Percentiles rank a stretch among this genome's conserved stretches.
Conservation (phyloP, 345 rosid genomes). For the Garcia nutans region DNA sequence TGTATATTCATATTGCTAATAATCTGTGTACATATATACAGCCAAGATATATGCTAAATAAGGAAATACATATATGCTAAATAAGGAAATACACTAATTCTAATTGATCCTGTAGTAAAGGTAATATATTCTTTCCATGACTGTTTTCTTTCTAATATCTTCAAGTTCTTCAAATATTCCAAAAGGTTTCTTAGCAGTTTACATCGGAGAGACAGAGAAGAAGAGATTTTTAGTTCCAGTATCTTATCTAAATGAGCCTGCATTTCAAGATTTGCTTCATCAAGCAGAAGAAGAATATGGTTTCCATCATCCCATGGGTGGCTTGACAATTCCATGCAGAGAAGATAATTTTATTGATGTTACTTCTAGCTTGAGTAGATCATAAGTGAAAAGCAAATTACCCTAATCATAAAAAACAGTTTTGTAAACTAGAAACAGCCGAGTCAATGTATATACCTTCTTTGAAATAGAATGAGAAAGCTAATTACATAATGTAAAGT, state of each 20-base stretch:
- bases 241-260: conserved; percentile 35
- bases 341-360: neutral
- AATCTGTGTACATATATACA: too few species aligned
- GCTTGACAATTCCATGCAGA: conserved; percentile 9
- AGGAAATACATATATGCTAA: too few species aligned
- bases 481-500: neutral
- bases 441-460: neutral
- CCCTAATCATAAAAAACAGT: neutral
- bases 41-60: too few species aligned
- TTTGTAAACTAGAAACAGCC: neutral
- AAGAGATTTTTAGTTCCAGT: conserved; percentile 43
- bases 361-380: conserved; percentile 1
- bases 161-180: neutral
- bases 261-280: conserved; percentile 34
- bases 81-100: too few species aligned
- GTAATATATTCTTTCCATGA: too few species aligned
- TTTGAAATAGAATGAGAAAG: neutral
- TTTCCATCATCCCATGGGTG: conserved; percentile 18
- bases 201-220: conserved; percentile 11
- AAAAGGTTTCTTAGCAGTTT: conserved; percentile 13
- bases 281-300: conserved; percentile 21
- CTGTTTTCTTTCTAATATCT: too few species aligned
- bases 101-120: too few species aligned
- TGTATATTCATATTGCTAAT: too few species aligned
- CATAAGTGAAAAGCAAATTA: neutral